Base-by-base conservation (phyloP, 768 basidiomycete genomes). In the Piloderma croceum region DNA sequence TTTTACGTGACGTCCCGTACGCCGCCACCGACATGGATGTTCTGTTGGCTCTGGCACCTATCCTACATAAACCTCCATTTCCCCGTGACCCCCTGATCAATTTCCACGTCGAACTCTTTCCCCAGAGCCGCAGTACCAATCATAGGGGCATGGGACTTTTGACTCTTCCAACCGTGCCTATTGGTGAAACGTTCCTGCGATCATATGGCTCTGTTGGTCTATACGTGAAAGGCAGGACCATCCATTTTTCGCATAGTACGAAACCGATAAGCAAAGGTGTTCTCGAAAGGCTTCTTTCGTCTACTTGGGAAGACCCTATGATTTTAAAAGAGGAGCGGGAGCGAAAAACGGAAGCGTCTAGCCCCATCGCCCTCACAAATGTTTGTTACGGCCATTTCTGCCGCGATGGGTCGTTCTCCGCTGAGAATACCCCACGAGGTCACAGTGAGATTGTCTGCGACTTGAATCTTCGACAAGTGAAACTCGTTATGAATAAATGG, bases 351-450 rank as follows among this genome's bases (percentile, higher is more conserved):
- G 41, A 10, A 5, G 38, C 52, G 18, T 57, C 61, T 0, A 52
- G 25, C 24, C 49, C 58, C 3, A 56, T 51, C 24, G 17, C 10
- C 1, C 58, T 67, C 24, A 29, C 27, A 3, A 47, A 46, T 7
- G 65, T 53, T 24, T 55, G 53, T 6, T 67, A 66, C 35, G 66
- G 66, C 1, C 67, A 56, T 9, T 63, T 68, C 36, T 59, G 58
- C 25, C 3, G 34, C 5, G 63, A 69, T 23, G 60, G 58, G 1
- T 45, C 54, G 3, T 68, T 68, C 44, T 61, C 64, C 15, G 44
- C 59, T 7, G 64, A 68, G 42, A 49, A 54, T 5, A 39, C 46
- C 12, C 50, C 44, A 15, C 32, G 41, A 29, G 65, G 60, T 34
- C 23, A 33, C 22, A 50, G 62, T 32, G 46, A 52, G 24, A 54